Percentiles rank a stretch among this genome's conserved stretches.
These are phyloP conservation scores for Aspergillus sp. DNA, from an alignment of 2,329 filamentous ascomycete species.

Conservation along the genomic window DNA sequence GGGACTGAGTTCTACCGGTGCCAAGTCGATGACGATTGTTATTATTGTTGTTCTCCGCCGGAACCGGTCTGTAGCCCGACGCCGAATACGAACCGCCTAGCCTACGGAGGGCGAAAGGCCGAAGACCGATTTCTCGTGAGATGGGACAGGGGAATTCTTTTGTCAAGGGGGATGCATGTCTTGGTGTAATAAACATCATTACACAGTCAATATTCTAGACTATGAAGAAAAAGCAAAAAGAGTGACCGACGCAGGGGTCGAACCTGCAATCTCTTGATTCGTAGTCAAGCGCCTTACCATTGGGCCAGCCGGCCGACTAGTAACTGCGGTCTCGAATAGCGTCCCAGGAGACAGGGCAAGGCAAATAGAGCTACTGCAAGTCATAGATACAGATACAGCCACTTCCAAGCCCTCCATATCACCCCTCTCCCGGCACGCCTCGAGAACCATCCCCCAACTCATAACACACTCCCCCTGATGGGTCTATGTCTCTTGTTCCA, in stretches of 20 bases:
- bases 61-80: no score
- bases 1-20: no score
- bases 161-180: no score
- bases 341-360: neutral
- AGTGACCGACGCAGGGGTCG: conserved; percentile 35
- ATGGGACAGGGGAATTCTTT: no score
- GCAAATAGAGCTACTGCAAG: neutral
- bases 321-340: no score
- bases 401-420: conserved; percentile 17
- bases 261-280: conserved; percentile 47
- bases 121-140: no score
- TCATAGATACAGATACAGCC: neutral
- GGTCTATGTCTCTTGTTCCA: conserved; percentile 33
- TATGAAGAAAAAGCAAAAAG: conserved; percentile 7
- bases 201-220: neutral
- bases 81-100: no score
- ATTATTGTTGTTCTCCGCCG: no score
- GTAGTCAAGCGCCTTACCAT: conserved; percentile 47
- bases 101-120: no score
- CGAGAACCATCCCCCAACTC: conserved; percentile 19
- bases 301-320: conserved; percentile 32
- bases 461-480: conserved; percentile 27
- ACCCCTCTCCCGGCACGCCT: conserved; percentile 19
- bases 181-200: no score
- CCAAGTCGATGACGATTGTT: no score